Evolutionary conservation across 2,329 filamentous ascomycete species (phyloP).

Genomic region (Scedosporium aurantiacum): DNA sequence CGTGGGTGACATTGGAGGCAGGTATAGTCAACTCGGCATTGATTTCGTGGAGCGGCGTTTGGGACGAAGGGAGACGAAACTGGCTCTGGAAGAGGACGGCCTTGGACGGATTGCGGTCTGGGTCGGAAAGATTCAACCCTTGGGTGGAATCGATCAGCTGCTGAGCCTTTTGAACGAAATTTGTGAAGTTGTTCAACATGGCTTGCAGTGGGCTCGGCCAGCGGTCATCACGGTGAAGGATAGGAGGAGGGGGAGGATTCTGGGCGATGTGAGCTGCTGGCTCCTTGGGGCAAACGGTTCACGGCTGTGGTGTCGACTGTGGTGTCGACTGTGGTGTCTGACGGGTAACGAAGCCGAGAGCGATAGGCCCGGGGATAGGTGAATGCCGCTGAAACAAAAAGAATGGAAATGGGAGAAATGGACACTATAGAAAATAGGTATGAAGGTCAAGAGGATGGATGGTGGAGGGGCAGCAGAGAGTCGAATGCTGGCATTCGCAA

Average conservation of each 20-base stretch:
- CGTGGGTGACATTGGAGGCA: constrained; percentile 53
- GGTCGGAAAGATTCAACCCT: constrained; percentile 58
- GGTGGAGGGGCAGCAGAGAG: background rate
- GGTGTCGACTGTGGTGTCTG: too few species aligned
- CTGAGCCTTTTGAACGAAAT: constrained; percentile 90
- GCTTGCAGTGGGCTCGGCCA: constrained; percentile 20
- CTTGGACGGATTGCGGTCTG: constrained; percentile 79
- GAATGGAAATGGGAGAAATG: background rate
- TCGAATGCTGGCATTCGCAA: background rate
- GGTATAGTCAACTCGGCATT: constrained; percentile 88
- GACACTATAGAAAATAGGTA: background rate
- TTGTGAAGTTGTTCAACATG: constrained; percentile 56
- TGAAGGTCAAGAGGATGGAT: background rate
- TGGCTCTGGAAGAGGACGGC: constrained; percentile 88
- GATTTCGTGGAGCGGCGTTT: constrained; percentile 92
- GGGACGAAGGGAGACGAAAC: constrained; percentile 85
- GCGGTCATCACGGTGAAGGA: constrained; percentile 7
- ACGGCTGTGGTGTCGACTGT: background rate
- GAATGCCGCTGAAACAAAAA: background rate
- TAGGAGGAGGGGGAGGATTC: constrained; percentile 9
- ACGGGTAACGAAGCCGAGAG: background rate
- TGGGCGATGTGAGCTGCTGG: constrained; percentile 3
- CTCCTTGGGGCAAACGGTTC: background rate
- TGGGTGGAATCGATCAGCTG: constrained; percentile 86
- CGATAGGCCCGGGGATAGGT: background rate